phyloP scores from a whole-genome alignment of 345 rosid genomes.

The Eucalyptus camaldulensis region DNA sequence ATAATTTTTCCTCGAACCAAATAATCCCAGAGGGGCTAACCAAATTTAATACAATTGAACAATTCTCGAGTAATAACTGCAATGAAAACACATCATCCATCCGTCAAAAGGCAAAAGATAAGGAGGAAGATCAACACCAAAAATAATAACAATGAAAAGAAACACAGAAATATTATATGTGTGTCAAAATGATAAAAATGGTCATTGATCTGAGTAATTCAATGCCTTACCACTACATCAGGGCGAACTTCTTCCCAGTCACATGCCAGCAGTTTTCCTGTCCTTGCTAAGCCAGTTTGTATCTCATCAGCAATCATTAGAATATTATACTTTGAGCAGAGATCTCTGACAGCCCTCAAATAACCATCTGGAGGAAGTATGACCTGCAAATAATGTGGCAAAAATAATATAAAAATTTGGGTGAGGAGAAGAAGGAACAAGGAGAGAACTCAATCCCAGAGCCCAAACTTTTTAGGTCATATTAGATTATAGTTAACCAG shows the following conservation, averaged over 20 bases:
- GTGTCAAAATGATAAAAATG: not conserved
- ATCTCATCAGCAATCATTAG: constrained; percentile 97
- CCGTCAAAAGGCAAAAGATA: not conserved
- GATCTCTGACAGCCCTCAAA: constrained; percentile 68
- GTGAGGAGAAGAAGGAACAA: not conserved
- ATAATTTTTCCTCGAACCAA: not conserved
- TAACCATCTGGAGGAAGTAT: constrained; percentile 82
- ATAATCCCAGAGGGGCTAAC: not conserved
- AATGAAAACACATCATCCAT: not conserved
- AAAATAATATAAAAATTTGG: not conserved
- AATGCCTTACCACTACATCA: constrained; percentile 66
- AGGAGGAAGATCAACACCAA: not conserved
- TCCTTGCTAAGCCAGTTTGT: constrained; percentile 86
- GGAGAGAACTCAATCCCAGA: not conserved
- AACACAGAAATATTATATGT: not conserved
- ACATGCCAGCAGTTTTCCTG: constrained; percentile 88
- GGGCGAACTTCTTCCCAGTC: constrained; percentile 94
- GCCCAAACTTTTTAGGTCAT: not conserved
- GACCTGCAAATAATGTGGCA: constrained; percentile 31
- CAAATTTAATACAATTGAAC: not conserved
- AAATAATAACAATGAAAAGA: not conserved
- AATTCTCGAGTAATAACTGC: not conserved
- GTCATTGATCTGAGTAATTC: not conserved
- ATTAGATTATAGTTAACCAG: not conserved
- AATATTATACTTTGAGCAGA: constrained; percentile 66